Conservation (phyloP, 345 rosid genomes). For the Passiflora organensis region DNA sequence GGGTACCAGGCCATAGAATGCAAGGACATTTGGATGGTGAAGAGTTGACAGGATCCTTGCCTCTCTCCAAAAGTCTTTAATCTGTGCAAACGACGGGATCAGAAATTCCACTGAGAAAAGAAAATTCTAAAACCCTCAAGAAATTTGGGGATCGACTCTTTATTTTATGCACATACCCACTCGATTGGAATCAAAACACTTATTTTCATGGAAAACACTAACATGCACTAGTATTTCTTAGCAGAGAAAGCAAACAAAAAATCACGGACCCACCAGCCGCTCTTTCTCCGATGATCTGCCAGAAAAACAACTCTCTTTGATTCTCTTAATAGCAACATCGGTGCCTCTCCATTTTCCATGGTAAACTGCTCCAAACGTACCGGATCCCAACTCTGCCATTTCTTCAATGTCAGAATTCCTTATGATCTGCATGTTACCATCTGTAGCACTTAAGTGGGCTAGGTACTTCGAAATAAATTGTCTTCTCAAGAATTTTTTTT, state of each 20-base stretch:
- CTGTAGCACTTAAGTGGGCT: background rate
- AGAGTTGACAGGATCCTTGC: conserved; percentile 78
- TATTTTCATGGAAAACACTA: background rate
- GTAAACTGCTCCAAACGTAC: conserved; percentile 89
- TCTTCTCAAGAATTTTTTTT: background rate
- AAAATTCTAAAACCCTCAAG: background rate
- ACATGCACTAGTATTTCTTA: background rate
- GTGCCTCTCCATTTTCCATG: conserved; percentile 96
- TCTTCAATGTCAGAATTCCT: conserved; percentile 81
- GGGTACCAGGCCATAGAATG: conserved; percentile 87
- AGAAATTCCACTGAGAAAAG: background rate
- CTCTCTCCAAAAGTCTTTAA: conserved; percentile 87
- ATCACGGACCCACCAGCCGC: conserved; percentile 48
- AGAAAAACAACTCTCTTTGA: conserved; percentile 74
- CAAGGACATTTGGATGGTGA: conserved; percentile 95
- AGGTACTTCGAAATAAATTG: background rate
- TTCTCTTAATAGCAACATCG: conserved; percentile 89
- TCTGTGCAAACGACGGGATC: conserved; percentile 29
- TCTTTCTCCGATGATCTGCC: conserved; percentile 83
- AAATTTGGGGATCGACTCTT: background rate
- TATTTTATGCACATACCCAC: background rate
- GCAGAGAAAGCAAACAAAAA: background rate
- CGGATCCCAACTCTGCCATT: conserved; percentile 75
- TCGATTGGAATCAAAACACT: background rate
- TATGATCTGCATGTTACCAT: conserved; percentile 44